Conservation (phyloP, 202 grass and related monocot species). For the Bolboschoenoplectus hybrid region DNA sequence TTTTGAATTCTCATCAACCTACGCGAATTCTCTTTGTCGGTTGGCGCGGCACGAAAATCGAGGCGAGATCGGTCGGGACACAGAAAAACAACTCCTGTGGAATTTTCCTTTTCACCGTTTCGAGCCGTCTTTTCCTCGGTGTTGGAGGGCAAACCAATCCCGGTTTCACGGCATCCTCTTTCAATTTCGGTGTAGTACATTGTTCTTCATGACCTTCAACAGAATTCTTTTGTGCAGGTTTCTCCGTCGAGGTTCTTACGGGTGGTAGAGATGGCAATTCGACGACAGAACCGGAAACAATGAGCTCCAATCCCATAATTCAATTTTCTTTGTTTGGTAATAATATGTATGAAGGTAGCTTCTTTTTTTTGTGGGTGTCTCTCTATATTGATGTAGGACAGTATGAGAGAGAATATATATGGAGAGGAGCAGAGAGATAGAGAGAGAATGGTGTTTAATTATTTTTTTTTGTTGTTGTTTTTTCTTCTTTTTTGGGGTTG, state of each 20-base stretch:
- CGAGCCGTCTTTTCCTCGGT: conserved; percentile 50
- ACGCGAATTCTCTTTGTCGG: conserved; percentile 42
- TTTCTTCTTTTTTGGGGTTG: conserved; percentile 37
- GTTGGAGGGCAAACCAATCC: conserved; percentile 54
- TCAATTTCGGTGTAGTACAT: conserved; percentile 62
- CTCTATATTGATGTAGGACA: conserved; percentile 9
- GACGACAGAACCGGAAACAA: neutral
- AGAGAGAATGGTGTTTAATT: conserved; percentile 32
- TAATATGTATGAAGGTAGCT: neutral
- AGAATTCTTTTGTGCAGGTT: neutral
- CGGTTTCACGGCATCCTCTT: conserved; percentile 31
- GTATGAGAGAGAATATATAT: conserved; percentile 23
- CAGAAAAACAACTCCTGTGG: conserved; percentile 39
- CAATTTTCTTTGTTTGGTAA: neutral
- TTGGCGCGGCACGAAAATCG: conserved; percentile 51
- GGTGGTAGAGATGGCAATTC: conserved; percentile 56
- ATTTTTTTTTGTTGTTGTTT: neutral
- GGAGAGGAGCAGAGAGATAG: conserved; percentile 27
- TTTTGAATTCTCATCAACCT: conserved; percentile 19
- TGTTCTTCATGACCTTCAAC: neutral
- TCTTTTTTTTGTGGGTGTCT: neutral
- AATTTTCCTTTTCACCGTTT: conserved; percentile 51
- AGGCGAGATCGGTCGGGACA: conserved; percentile 55
- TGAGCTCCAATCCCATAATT: conserved; percentile 55
- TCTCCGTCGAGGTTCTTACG: conserved; percentile 32